Evolutionary conservation across 176 grass and related monocot genomes (phyloP).

Genomic region (Oryza coarctata): DNA sequence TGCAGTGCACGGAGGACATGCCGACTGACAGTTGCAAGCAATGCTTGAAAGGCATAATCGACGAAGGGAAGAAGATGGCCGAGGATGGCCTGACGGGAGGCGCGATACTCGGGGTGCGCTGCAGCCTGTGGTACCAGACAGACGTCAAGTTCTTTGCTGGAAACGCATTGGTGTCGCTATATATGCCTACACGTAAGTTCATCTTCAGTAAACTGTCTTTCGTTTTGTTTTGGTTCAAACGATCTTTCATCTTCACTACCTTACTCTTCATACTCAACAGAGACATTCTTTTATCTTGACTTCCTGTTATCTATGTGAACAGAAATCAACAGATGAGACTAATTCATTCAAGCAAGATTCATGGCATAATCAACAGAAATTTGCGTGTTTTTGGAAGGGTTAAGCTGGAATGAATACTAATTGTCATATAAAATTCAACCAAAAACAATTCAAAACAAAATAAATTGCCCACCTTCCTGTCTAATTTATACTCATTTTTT

Average conservation of each 20-base stretch:
- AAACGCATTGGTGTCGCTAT: neutral
- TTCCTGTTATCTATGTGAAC: neutral
- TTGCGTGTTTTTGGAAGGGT: neutral
- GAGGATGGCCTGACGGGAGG: constrained; percentile 16
- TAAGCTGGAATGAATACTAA: neutral
- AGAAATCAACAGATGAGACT: neutral
- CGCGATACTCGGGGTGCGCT: constrained; percentile 12
- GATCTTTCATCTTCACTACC: neutral
- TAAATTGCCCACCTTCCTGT: neutral
- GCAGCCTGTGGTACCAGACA: constrained; percentile 43
- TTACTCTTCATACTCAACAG: neutral
- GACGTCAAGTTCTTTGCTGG: constrained; percentile 21
- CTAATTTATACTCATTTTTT: neutral
- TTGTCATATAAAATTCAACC: neutral
- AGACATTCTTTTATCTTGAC: neutral
- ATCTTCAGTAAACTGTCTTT: neutral
- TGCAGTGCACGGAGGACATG: constrained; percentile 45
- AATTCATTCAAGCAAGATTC: neutral
- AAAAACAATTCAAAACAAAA: neutral
- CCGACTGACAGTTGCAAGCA: neutral
- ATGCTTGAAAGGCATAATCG: neutral
- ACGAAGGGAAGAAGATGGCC: neutral
- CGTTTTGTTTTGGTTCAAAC: neutral
- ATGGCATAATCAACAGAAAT: neutral
- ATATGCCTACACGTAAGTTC: constrained; percentile 43